Percentiles rank a stretch among this genome's conserved stretches.
phyloP scores from a whole-genome alignment of 768 basidiomycete species.

The Suillus americanus region DNA sequence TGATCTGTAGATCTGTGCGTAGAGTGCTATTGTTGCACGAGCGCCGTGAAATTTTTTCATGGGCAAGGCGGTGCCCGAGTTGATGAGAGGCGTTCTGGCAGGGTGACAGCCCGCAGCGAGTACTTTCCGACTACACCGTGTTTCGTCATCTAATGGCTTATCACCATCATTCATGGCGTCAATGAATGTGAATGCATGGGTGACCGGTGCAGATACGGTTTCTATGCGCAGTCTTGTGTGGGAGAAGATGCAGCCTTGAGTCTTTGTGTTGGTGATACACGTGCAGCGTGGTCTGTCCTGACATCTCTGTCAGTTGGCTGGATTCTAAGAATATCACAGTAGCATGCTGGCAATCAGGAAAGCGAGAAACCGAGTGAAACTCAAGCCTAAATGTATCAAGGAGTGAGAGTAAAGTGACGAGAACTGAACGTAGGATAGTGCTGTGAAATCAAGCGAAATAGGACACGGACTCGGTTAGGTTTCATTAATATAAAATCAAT shows the following conservation, averaged over 20 bases:
- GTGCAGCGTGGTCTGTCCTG: background rate
- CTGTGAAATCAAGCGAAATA: slow-evolving; percentile 3
- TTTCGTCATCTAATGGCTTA: background rate
- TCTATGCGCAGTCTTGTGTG: background rate
- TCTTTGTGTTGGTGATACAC: background rate
- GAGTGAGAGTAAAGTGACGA: slow-evolving; percentile 2
- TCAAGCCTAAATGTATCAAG: background rate
- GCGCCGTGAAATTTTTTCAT: background rate
- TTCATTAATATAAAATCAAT: slow-evolving; percentile 1
- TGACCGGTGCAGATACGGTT: background rate
- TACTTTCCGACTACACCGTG: too few relatives aligned
- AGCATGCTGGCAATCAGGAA: background rate
- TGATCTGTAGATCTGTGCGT: background rate
- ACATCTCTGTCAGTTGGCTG: too few relatives aligned
- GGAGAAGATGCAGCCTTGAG: background rate
- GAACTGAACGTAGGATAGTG: background rate
- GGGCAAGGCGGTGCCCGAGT: background rate
- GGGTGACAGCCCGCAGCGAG: background rate
- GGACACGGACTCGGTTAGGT: background rate
- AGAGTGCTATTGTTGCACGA: background rate
- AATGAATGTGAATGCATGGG: background rate
- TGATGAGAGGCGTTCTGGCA: background rate
- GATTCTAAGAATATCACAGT: background rate
- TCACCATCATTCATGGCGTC: background rate
- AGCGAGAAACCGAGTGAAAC: background rate